These are phyloP conservation scores for Lablab purpureus DNA, from an alignment of 306 rosid genomes.

Conservation along the genomic window DNA sequence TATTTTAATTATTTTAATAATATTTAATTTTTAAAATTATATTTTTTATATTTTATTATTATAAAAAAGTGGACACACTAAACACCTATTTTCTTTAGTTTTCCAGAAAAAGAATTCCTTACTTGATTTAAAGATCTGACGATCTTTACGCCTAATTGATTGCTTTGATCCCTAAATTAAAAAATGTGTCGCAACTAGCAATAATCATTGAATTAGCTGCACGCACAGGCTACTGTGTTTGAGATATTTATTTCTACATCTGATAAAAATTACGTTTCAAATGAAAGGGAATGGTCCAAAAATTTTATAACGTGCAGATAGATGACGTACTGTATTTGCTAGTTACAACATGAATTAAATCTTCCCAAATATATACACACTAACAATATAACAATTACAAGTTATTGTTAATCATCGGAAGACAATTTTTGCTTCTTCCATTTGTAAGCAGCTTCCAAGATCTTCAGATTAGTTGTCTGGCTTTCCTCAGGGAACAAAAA, in stretches of 20 bases:
- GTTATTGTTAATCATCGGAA: slow-evolving; percentile 52
- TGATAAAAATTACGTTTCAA: no score
- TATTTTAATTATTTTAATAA: no score
- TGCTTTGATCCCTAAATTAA: not conserved
- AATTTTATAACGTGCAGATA: no score
- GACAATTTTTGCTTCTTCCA: slow-evolving; percentile 89
- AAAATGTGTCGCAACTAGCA: not conserved
- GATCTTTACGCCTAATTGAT: not conserved
- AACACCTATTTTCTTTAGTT: no score
- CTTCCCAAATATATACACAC: slow-evolving; percentile 35
- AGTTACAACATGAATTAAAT: not conserved
- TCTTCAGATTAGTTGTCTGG: slow-evolving; percentile 86
- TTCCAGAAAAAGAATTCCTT: no score
- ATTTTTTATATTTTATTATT: no score
- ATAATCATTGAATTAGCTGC: slow-evolving; percentile 8
- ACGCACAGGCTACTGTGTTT: not conserved
- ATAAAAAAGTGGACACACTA: no score
- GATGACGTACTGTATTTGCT: not conserved
- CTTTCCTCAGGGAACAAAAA: slow-evolving; percentile 89
- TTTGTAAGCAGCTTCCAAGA: slow-evolving; percentile 93
- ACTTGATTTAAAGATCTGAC: not conserved
- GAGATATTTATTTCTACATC: not conserved
- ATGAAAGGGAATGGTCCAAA: no score
- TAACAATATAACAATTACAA: not conserved
- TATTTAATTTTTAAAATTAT: no score